Evolutionary conservation across 1,284 basidiomycete genomes (phyloP), one percentile per base, ranked within the genome.

Genomic region (Grifola frondosa): DNA sequence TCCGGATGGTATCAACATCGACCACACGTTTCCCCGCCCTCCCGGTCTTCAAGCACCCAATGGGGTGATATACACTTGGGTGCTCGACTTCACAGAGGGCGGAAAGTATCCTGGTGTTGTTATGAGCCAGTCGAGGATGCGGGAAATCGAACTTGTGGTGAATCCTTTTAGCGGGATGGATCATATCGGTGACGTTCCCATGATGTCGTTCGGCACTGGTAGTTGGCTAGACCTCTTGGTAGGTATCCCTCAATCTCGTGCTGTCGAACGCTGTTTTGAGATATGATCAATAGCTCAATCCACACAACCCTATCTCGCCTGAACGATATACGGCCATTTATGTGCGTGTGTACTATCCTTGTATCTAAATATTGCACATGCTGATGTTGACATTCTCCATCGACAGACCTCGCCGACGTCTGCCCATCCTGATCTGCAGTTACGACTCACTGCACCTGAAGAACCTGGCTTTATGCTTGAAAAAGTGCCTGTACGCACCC

Each of bases 381-480:
- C 23, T 31, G 23, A 49, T 32, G 42, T 25, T 43, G 31, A 37
- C 16, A 16, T 19, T 19, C 4, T 37, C 6, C n/a, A 12, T 20
- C 2, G 3, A 4, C 24, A 59, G 57, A 71, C 59, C 29, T 88
- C 87, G 12, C 83, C 84, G 4, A 79, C 74, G 10, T 66, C 66
- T 13, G 54, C 66, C 6, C 84, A 89, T 59, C 86, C 86, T 0
- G 81, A 82, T 2, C 64, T 89, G n/a, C 74, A 75, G 38, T 64
- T 89, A 24, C 78, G 81, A 8, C 67, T 89, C 26, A 74, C 73
- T 8, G 65, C 75, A 3, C 84, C 85, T 1, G 76, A 80, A 42
- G 86, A 89, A 55, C 80, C 84, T 3, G 86, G 86, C 0, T 88
- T 87, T 52, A 50, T 80, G 5, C 71, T 90, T 8, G 78, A 86